A percentile compares a stretch with the other conserved stretches of the same genome.
Conservation (phyloP, 2,329 filamentous ascomycete species). For the Emergomyces orientalis region DNA sequence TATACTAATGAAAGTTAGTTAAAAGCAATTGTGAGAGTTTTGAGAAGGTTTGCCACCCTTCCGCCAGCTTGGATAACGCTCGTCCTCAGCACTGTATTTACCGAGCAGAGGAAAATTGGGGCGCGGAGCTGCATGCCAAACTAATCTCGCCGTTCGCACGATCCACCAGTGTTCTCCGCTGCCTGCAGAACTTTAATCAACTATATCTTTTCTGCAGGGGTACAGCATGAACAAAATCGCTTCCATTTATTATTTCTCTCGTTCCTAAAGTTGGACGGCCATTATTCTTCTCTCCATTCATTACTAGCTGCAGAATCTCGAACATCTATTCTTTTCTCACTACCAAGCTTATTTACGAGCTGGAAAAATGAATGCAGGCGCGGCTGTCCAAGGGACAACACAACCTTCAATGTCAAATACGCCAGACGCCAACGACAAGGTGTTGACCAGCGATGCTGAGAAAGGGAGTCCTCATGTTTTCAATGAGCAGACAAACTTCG, state of each 20-base stretch:
- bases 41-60: background rate
- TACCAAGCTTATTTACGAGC: background rate
- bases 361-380: background rate
- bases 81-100: background rate
- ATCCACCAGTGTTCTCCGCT: too few species aligned
- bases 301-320: background rate
- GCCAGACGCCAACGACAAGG: conserved; percentile 16
- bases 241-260: background rate
- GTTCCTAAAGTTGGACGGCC: background rate
- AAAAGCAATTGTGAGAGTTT: background rate
- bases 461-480: conserved; percentile 28
- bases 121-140: too few species aligned
- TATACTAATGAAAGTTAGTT: background rate
- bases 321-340: background rate
- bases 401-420: background rate
- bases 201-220: background rate
- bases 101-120: too few species aligned
- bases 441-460: background rate
- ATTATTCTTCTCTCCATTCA: background rate
- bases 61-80: background rate
- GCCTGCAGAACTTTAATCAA: too few species aligned
- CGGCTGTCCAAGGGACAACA: background rate
- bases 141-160: too few species aligned
- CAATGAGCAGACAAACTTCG: conserved; percentile 50
- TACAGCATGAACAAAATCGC: background rate